These are phyloP conservation scores for Vitis rupestris DNA, from an alignment of 164 flowering plant species.

Conservation along the genomic window DNA sequence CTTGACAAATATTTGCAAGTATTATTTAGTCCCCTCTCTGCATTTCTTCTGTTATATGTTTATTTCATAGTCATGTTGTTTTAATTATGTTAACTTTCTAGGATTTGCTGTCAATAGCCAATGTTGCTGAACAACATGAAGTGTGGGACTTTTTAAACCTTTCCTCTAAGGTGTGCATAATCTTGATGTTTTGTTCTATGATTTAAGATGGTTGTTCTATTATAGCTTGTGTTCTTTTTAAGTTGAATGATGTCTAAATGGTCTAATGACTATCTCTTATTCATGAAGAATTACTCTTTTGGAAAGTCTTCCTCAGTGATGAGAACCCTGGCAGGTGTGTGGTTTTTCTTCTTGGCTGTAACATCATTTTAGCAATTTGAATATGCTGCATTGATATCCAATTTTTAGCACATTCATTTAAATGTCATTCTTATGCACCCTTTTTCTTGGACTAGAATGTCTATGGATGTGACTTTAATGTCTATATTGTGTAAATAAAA, in stretches of 20 bases:
- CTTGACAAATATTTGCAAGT: conserved; percentile 96
- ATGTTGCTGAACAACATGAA: conserved; percentile 99
- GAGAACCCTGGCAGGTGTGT: conserved; percentile 89
- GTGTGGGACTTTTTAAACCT: conserved; percentile 95
- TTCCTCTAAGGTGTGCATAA: conserved; percentile 75
- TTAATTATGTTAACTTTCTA: conserved; percentile 27
- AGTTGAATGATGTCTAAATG: background rate
- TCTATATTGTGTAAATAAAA: too few relatives aligned
- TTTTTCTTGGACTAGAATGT: too few relatives aligned
- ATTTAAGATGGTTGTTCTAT: conserved; percentile 1
- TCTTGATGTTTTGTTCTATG: background rate
- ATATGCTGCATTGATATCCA: too few relatives aligned
- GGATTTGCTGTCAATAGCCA: conserved; percentile 96
- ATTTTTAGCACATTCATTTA: too few relatives aligned
- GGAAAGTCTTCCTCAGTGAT: conserved; percentile 93
- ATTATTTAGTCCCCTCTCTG: conserved; percentile 15
- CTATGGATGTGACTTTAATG: too few relatives aligned
- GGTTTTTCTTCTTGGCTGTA: conserved; percentile 12
- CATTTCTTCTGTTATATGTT: conserved; percentile 1
- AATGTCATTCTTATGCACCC: too few relatives aligned
- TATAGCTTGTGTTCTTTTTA: conserved; percentile 3
- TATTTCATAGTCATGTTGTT: conserved; percentile 10
- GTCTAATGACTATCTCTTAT: conserved; percentile 16
- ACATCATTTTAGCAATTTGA: background rate
- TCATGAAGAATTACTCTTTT: conserved; percentile 80